A percentile compares a stretch with the other conserved stretches of the same genome.
These are phyloP conservation scores for Tolypocladium paradoxum DNA, from an alignment of 2,329 filamentous ascomycete species.

Conservation along the genomic window DNA sequence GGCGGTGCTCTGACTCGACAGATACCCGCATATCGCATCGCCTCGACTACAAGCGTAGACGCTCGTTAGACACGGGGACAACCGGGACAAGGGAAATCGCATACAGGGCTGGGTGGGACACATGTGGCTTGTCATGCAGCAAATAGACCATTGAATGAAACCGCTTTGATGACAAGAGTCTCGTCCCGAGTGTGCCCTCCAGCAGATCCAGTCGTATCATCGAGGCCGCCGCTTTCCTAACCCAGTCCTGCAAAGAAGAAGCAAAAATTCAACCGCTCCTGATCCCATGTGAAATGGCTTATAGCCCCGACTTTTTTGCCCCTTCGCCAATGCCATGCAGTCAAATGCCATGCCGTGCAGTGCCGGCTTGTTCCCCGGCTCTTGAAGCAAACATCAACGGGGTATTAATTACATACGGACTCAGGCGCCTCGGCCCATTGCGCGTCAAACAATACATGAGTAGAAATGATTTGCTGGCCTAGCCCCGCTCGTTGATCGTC, in stretches of 20 bases:
- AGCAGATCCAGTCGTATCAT: background rate
- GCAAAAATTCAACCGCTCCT: background rate
- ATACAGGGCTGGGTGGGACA: background rate
- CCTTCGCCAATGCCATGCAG: constrained; percentile 3
- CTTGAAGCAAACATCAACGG: background rate
- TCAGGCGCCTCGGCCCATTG: background rate
- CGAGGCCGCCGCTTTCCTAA: background rate
- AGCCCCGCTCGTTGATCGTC: constrained; percentile 40
- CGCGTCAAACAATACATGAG: background rate
- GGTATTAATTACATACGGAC: background rate
- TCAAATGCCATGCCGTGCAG: background rate
- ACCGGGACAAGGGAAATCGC: background rate
- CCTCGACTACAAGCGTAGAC: background rate
- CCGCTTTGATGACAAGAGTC: background rate
- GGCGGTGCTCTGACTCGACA: background rate
- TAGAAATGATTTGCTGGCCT: background rate
- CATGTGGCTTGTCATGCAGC: background rate
- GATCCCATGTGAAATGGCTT: background rate
- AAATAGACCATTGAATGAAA: background rate
- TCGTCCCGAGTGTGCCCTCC: background rate
- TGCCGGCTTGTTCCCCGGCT: background rate
- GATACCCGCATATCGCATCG: background rate
- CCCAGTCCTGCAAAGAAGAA: background rate
- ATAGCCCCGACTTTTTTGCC: background rate
- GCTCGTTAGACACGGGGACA: background rate